Base-by-base conservation (phyloP, 768 basidiomycete genomes). In the Suillus spraguei region DNA sequence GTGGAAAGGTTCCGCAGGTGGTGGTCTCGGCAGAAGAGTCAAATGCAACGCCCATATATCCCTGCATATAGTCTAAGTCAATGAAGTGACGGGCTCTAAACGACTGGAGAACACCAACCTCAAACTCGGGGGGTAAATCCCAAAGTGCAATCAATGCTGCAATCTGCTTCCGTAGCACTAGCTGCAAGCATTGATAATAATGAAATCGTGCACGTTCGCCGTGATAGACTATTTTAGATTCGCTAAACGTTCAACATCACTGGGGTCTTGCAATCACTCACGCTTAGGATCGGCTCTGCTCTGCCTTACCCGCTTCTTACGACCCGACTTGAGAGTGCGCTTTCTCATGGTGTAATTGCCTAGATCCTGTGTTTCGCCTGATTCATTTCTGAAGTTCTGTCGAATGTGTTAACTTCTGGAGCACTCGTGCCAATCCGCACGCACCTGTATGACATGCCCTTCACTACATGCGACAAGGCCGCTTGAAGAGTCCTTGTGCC, bases 401-500 rank as follows among this genome's bases (percentile, higher is more conserved):
- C 17, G 11, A 35, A 59, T 11, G 55, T 38, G 38, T 46, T 20
- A 55, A 39, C 10, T 46, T 33, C 38, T 36, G 32, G 61, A 7
- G 36, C n/a, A 16, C 50, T 16, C 24, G 16, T 24, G 38, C 11
- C n/a, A 41, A 63, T 8, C 55, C 20, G 33, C 28, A 68, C 77
- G 67, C 72, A 94, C 94, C 83, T 94, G 91, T 36, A 95, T 83
- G 64, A 97, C 85, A 74, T 97, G 95, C 11, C 95, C 95, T 71
- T 97, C 95, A 67, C 88, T 91, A 75, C 95, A 97, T 2, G 89
- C 88, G 49, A 95, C 84, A 49, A 90, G 80, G 1, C 95, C 95
- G 41, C 88, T 90, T 0, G 87, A 83, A 13, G 87, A 85, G 64
- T 94, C 92, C 71, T 93, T 95, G 69, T 92, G 87, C 94, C 94